Evolutionary conservation across 2,329 filamentous ascomycete genomes (phyloP).

Genomic region (Fusarium compactum): DNA sequence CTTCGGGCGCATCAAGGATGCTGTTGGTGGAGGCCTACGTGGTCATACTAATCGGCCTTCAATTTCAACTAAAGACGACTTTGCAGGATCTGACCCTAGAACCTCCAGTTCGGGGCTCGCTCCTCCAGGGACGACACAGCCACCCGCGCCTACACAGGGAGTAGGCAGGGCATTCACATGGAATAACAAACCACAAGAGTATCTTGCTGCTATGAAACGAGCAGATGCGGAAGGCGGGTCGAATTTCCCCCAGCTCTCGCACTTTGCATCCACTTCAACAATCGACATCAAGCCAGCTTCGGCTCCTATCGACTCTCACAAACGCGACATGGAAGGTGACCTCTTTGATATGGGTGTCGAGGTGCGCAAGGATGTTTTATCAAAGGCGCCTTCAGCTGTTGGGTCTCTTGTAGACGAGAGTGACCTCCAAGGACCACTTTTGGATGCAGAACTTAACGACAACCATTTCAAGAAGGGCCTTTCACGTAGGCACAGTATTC

Average conservation of each 20-base stretch:
- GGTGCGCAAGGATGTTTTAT: conserved; percentile 57
- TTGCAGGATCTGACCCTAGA: conserved; percentile 50
- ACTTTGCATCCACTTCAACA: conserved; percentile 47
- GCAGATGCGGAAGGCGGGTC: conserved; percentile 49
- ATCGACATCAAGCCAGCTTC: conserved; percentile 42
- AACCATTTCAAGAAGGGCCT: conserved; percentile 62
- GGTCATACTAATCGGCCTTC: conserved; percentile 68
- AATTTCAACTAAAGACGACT: conserved; percentile 63
- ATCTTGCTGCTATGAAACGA: conserved; percentile 58
- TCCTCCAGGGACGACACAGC: conserved; percentile 48
- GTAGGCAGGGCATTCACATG: conserved; percentile 69
- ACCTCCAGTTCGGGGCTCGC: conserved; percentile 25
- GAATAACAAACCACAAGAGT: conserved; percentile 74
- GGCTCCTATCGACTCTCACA: conserved; percentile 41
- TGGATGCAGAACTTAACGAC: conserved; percentile 61
- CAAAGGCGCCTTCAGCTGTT: conserved; percentile 65
- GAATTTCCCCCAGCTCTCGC: conserved; percentile 42
- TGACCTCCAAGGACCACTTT: conserved; percentile 67
- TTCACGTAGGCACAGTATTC: conserved; percentile 72
- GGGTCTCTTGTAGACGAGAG: conserved; percentile 70
- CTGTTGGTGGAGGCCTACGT: conserved; percentile 73
- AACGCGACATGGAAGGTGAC: conserved; percentile 44
- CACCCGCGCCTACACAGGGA: conserved; percentile 50
- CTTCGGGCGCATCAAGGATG: conserved; percentile 86
- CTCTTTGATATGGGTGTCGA: conserved; percentile 54